Percentiles rank a stretch among this genome's conserved stretches.
Conservation (phyloP, 129 eudicot genomes). For the Tagetes patula region DNA sequence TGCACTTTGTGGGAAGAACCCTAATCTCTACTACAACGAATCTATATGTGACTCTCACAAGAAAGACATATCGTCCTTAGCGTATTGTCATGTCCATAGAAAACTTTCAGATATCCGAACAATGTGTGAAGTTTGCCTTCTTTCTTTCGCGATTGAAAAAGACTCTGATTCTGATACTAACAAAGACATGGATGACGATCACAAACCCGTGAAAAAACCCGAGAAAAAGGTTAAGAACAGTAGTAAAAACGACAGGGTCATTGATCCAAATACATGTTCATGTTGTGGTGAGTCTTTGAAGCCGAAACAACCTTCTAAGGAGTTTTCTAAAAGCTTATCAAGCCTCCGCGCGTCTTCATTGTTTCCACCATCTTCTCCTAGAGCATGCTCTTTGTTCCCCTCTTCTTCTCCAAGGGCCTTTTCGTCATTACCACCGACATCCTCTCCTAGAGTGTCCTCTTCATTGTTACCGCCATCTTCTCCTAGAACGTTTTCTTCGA, state of each 20-base stretch:
- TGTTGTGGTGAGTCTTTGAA: conserved; percentile 80
- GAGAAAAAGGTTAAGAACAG: conserved; percentile 28
- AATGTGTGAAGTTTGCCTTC: conserved; percentile 89
- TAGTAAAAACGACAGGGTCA: conserved; percentile 27
- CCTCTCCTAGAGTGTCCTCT: conserved; percentile 32
- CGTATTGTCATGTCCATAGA: conserved; percentile 73
- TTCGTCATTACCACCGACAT: conserved; percentile 18
- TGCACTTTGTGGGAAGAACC: conserved; percentile 42
- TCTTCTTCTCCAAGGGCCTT: conserved; percentile 28
- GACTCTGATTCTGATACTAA: conserved; percentile 38
- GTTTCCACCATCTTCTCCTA: conserved; percentile 42
- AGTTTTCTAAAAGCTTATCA: conserved; percentile 31
- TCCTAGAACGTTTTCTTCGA: conserved; percentile 27
- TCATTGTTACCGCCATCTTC: conserved; percentile 21
- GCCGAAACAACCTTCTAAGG: conserved; percentile 34
- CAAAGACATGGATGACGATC: conserved; percentile 45
- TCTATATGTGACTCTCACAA: conserved; percentile 82
- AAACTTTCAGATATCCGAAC: conserved; percentile 64
- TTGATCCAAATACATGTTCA: conserved; percentile 38
- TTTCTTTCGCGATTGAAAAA: conserved; percentile 66
- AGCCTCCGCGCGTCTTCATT: conserved; percentile 31
- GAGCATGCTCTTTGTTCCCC: conserved; percentile 31
- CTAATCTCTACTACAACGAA: conserved; percentile 49
- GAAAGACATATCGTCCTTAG: conserved; percentile 74
- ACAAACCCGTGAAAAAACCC: conserved; percentile 18